Evolutionary conservation across 2,329 filamentous ascomycete species (phyloP).

Genomic region (Colletotrichum tanaceti): DNA sequence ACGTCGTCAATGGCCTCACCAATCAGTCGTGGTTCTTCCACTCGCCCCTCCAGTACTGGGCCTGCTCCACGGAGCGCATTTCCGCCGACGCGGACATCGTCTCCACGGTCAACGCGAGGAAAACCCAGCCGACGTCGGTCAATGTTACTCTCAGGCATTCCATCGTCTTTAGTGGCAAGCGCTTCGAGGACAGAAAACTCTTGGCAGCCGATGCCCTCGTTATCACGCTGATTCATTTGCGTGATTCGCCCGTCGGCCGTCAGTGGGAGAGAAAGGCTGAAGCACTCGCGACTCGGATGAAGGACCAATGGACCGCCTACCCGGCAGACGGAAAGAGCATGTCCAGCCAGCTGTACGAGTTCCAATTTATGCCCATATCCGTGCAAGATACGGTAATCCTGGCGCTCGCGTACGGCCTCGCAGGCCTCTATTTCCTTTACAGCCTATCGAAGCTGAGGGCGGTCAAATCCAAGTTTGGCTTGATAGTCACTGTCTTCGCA

Average conservation of each 20-base stretch:
- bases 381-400: conserved; percentile 72
- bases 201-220: conserved; percentile 82
- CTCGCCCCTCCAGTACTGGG: conserved; percentile 86
- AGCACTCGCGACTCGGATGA: conserved; percentile 61
- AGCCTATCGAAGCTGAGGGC: conserved; percentile 77
- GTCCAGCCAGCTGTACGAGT: conserved; percentile 76
- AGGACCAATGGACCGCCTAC: conserved; percentile 73
- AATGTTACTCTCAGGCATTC: conserved; percentile 82
- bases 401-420: conserved; percentile 72
- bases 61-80: conserved; percentile 70
- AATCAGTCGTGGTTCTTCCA: conserved; percentile 81
- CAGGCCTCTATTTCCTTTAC: conserved; percentile 72
- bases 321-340: conserved; percentile 66
- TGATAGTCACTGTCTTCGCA: conserved; percentile 76
- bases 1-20: conserved; percentile 69
- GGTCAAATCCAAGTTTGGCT: conserved; percentile 79
- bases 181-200: conserved; percentile 74
- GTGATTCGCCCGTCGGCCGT: conserved; percentile 71
- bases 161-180: conserved; percentile 85
- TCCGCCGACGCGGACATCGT: conserved; percentile 72
- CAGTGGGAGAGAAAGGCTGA: conserved; percentile 73
- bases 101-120: conserved; percentile 74
- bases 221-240: conserved; percentile 78
- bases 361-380: conserved; percentile 81
- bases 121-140: conserved; percentile 71